Evolutionary conservation across 1,284 basidiomycete genomes (phyloP).

Genomic region (Entoloma clypeatum): DNA sequence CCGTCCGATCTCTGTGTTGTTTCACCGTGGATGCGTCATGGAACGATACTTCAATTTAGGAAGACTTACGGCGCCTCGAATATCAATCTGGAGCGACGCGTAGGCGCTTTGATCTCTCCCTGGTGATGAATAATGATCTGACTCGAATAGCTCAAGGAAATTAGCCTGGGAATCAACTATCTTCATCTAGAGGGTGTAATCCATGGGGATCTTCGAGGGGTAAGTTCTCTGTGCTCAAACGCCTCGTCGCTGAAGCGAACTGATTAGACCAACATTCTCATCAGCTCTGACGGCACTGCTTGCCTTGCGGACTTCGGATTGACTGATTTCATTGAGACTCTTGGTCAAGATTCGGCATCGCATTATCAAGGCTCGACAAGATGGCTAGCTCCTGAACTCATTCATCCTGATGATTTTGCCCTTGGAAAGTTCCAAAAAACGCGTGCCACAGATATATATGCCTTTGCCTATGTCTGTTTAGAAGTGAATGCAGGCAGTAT

Average conservation of each 20-base stretch:
- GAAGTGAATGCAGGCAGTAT: slow-evolving; percentile 7
- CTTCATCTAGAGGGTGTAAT: slow-evolving; percentile 17
- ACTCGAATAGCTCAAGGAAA: slow-evolving; percentile 14
- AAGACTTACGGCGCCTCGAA: slow-evolving; percentile 16
- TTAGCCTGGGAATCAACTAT: slow-evolving; percentile 17
- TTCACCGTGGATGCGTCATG: slow-evolving; percentile 23
- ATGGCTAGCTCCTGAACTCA: slow-evolving; percentile 18
- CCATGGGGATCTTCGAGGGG: slow-evolving; percentile 19
- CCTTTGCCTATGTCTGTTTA: slow-evolving; percentile 16
- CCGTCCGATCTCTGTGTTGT: slow-evolving; percentile 19
- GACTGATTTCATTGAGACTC: slow-evolving; percentile 16
- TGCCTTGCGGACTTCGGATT: slow-evolving; percentile 18
- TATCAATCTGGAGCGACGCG: slow-evolving; percentile 15
- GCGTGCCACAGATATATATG: slow-evolving; percentile 16
- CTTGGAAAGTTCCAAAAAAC: slow-evolving; percentile 15
- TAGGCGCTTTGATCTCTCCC: slow-evolving; percentile 4
- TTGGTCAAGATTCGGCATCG: slow-evolving; percentile 12
- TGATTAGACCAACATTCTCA: slow-evolving; percentile 15
- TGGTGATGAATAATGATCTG: background rate
- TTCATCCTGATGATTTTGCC: slow-evolving; percentile 16
- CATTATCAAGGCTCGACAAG: slow-evolving; percentile 17
- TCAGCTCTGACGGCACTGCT: slow-evolving; percentile 15
- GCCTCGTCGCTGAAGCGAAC: background rate
- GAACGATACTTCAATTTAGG: slow-evolving; percentile 20
- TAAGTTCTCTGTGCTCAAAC: slow-evolving; percentile 1